Evolutionary conservation across 2,329 filamentous ascomycete species (phyloP), one percentile per base, ranked within the genome.

Genomic region (Taxawa tesnikishii): DNA sequence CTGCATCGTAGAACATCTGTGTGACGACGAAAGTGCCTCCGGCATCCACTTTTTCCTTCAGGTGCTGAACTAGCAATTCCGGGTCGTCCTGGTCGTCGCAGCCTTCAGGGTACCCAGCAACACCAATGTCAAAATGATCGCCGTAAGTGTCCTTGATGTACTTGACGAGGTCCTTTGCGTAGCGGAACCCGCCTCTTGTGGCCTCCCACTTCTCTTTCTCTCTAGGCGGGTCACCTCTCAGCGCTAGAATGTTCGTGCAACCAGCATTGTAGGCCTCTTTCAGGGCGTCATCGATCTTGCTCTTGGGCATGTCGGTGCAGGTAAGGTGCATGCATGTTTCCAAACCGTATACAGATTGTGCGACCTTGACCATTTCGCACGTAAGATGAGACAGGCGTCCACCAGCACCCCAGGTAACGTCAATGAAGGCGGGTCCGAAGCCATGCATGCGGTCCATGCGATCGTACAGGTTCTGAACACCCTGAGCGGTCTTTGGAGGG

Each of bases 281-380:
- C 33, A 98, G 70, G 5, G 90, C 90, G 34, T 83, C 75, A 49
- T 96, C 85, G 51, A 98, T 81, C 60, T 87, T 93, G 31, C 83
- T 81, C 45, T 76, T 74, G 38, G 84, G 85, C 90, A 98, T 98
- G 57, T 96, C 90, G 33, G 90, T 98, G 59, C 90, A 98, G 3
- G 90, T 98, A 48, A 98, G 65, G 56, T 98, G 90, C 90, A 98
- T 98, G 61, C 88, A 96, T 6, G 90, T 96, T 65, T 98, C 90
- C 41, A 98, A 70, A 12, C 90, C 90, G 52, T 94, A 92, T 42
- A 90, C 85, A 12, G 84, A 83, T 61, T 98, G 90, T 27, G 90
- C 85, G 44, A 94, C 85, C 44, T 82, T 78, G 44, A 98, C 88
- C 87, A 98, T 98, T 56, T 98, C 90, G 59, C 82, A 87, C 26